Evolutionary conservation across 306 rosid species (phyloP), one percentile per base, ranked within the genome.

Genomic region (Acmispon strigosus): DNA sequence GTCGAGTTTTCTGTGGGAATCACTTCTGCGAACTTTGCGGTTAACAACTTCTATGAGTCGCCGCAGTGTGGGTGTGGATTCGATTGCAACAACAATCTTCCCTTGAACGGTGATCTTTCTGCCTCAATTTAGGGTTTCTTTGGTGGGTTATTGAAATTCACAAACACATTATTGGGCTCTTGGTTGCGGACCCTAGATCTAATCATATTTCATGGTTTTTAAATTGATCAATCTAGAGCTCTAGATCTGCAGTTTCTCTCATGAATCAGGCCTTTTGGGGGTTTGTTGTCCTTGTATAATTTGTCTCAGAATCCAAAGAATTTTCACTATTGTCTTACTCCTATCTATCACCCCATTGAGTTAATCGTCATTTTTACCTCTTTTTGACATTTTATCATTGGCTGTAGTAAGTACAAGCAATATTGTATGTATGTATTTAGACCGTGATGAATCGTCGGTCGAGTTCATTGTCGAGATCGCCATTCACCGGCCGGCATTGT

Each of bases 1-100:
- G 66, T 89, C 2, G 24, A n/a, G 2, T 83, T 89, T 80, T 87
- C 90, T 1, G 84, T 79, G 0, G 83, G 83, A 1, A 79, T 79
- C 13, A 56, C 83, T 17, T 67, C 75, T 2, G 83, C 83, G 0
- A 13, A 51, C 4, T 79, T 79, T 20, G 79, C 61, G 0, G 53
- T 51, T 4, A 66, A 73, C 0, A 79, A 73, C n/a, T 79, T 79
- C 71, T 0, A 22, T 0, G 83, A 73, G 41, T 59, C 70, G n/a
- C 83, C 83, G 3, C 83, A 79, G 79, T 79, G 83, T 50, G 83
- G 83, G 0, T 79, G 83, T 15, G 83, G 83, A 2, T 79, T 79
- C 18, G 54, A 66, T 59, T 79, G 83, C 75, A 19, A 18, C 14
- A 11, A 29, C 12, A 11, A 2, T 1, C 34, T 50, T 2, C 20